Evolutionary conservation across 1,284 basidiomycete species (phyloP), one percentile per base, ranked within the genome.

Genomic region (Bjerkandera adusta): DNA sequence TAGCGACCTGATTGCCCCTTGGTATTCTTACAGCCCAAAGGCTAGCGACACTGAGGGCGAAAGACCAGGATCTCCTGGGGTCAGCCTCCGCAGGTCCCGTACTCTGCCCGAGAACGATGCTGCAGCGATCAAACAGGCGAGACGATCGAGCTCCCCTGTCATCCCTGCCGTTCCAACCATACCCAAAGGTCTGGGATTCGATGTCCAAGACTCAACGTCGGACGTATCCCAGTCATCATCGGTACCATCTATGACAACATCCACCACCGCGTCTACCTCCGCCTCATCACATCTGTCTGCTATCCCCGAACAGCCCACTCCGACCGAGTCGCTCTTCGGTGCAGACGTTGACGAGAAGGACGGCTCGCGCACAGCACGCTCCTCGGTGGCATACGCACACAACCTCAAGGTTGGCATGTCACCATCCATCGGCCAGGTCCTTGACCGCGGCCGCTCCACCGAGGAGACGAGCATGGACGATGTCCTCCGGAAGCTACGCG

Each of bases 351-450:
- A n/a, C n/a, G 48, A 58, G 42, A 66, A 62, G 51, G 66, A 66
- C 37, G 65, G 67, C 48, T 55, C 60, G 35, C 63, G 64, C 18
- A 60, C 65, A 22, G 62, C 70, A 36, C 62, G 64, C 35, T 56
- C 64, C 4, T 47, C 63, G 5, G 50, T 56, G 4, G 25, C 52
- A 35, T 60, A 58, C 34, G 38, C 53, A 4, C 50, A 52, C 42
- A 54, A 57, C 38, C 55, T 56, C 29, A 51, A 47, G 48, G 41
- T 60, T 27, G 43, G 47, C 45, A 38, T 50, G 24, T 53, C 65
- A 33, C 58, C 50, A 53, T 69, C 50, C 49, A 71, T 66, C 53
- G 66, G 48, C 36, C 66, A 65, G 53, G 57, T 65, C 37, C 53
- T 64, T 1, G 65, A 66, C 35, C 36, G 49, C 22, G 44, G 50